These are phyloP conservation scores for Chiua sp. DNA, from an alignment of 1,284 basidiomycete species.

Conservation along the genomic window DNA sequence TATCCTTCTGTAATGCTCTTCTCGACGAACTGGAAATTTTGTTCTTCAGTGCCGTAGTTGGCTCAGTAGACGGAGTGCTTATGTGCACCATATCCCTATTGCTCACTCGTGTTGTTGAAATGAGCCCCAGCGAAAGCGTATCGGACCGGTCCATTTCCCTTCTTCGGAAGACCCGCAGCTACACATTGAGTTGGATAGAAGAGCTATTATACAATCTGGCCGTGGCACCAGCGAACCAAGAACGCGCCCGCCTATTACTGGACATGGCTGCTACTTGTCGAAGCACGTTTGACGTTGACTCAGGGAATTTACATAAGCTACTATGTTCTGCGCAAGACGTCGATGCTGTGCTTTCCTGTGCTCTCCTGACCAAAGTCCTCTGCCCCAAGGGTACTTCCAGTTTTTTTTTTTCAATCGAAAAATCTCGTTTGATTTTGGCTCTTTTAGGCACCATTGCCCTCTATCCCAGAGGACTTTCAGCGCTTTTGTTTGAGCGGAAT, in stretches of 20 bases:
- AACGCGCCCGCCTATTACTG: too few relatives aligned
- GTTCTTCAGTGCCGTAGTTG: slow-evolving; percentile 34
- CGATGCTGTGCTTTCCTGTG: slow-evolving; percentile 40
- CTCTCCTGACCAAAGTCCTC: slow-evolving; percentile 33
- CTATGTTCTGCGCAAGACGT: slow-evolving; percentile 34
- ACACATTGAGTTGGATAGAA: too few relatives aligned
- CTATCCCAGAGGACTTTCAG: background rate
- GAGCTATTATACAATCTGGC: slow-evolving; percentile 40
- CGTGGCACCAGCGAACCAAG: too few relatives aligned
- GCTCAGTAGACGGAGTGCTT: slow-evolving; percentile 44
- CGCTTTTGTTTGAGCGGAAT: slow-evolving; percentile 30
- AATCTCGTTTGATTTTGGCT: too few relatives aligned
- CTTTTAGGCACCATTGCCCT: too few relatives aligned
- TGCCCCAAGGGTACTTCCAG: too few relatives aligned
- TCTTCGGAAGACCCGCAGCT: slow-evolving; percentile 33
- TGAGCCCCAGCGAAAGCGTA: slow-evolving; percentile 14
- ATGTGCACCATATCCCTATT: slow-evolving; percentile 41
- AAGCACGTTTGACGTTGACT: slow-evolving; percentile 45
- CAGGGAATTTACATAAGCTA: slow-evolving; percentile 14
- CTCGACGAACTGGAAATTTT: slow-evolving; percentile 38
- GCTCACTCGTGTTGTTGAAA: slow-evolving; percentile 39
- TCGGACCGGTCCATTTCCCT: slow-evolving; percentile 22
- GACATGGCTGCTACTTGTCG: slow-evolving; percentile 45
- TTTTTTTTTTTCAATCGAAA: too few relatives aligned
- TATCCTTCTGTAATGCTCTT: slow-evolving; percentile 38